A percentile compares a stretch with the other conserved stretches of the same genome.
phyloP scores from a whole-genome alignment of 768 basidiomycete genomes.

The Lentinula sp. region DNA sequence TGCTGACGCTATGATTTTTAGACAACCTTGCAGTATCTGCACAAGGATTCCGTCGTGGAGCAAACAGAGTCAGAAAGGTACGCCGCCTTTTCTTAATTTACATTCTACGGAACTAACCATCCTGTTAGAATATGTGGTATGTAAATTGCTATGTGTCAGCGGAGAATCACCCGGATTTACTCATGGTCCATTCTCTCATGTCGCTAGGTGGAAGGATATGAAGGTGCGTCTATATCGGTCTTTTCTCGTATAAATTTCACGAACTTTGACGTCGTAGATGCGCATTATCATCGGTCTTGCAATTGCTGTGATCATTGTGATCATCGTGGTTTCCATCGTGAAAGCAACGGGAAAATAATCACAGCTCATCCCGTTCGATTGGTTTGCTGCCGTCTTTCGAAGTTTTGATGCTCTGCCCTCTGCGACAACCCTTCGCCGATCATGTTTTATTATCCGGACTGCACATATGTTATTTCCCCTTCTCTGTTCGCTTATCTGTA shows the following conservation, averaged over 20 bases:
- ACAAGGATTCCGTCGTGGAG: constrained; percentile 97
- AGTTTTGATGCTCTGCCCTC: too few species aligned
- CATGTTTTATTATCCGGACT: constrained; percentile 8
- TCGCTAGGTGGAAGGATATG: constrained; percentile 91
- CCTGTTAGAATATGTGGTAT: constrained; percentile 85
- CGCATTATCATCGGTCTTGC: constrained; percentile 92
- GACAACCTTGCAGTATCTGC: constrained; percentile 97
- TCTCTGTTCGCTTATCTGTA: background rate
- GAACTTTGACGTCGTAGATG: constrained; percentile 51
- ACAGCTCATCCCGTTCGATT: background rate
- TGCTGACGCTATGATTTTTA: constrained; percentile 20
- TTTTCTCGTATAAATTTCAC: constrained; percentile 7
- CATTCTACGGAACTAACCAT: background rate
- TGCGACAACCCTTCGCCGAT: background rate
- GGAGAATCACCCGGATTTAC: background rate
- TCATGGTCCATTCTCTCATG: background rate
- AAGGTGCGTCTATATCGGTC: constrained; percentile 47
- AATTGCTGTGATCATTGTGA: constrained; percentile 84
- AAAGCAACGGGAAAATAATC: constrained; percentile 55
- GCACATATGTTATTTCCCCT: constrained; percentile 4
- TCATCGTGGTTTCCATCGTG: constrained; percentile 94
- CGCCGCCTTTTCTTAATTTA: background rate
- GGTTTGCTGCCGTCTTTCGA: background rate
- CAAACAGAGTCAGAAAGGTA: constrained; percentile 77
- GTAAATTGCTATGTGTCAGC: constrained; percentile 20